Percentiles rank a stretch among this genome's conserved stretches.
These are phyloP conservation scores for Gynostemma pentaphyllum DNA, from an alignment of 306 rosid genomes.

Conservation along the genomic window DNA sequence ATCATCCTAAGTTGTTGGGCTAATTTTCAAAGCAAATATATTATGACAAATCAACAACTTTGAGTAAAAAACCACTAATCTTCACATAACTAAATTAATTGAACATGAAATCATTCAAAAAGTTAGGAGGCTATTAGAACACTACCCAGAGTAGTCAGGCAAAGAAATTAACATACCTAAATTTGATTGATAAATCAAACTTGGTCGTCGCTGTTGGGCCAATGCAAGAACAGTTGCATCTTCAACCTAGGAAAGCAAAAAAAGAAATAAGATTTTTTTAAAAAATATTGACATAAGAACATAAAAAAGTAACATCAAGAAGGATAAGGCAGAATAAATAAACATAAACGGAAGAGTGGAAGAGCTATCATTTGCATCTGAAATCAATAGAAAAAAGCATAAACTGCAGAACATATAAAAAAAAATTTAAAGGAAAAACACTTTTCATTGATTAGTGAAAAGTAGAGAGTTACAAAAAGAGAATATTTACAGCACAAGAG, in stretches of 20 bases:
- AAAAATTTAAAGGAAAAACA: no score
- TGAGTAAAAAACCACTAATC: neutral
- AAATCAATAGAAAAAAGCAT: neutral
- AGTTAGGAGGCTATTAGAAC: neutral
- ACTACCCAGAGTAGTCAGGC: neutral
- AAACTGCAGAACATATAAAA: neutral
- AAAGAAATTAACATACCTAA: slow-evolving; percentile 30
- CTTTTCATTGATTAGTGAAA: no score
- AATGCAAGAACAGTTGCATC: slow-evolving; percentile 83
- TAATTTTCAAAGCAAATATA: neutral
- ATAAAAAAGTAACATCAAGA: neutral
- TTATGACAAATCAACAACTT: neutral
- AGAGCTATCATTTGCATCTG: neutral
- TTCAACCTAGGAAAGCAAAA: slow-evolving; percentile 53
- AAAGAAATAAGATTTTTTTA: neutral
- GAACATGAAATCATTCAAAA: neutral
- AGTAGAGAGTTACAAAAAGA: no score
- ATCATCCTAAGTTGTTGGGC: no score
- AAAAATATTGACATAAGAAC: neutral
- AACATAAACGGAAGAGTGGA: neutral
- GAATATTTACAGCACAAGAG: no score
- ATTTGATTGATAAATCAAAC: slow-evolving; percentile 44
- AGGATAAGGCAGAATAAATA: neutral
- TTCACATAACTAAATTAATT: neutral
- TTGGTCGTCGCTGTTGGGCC: slow-evolving; percentile 60